These are phyloP conservation scores for Scheffersomyces stambukii DNA, from an alignment of 1,139 yeast genomes.

Conservation along the genomic window DNA sequence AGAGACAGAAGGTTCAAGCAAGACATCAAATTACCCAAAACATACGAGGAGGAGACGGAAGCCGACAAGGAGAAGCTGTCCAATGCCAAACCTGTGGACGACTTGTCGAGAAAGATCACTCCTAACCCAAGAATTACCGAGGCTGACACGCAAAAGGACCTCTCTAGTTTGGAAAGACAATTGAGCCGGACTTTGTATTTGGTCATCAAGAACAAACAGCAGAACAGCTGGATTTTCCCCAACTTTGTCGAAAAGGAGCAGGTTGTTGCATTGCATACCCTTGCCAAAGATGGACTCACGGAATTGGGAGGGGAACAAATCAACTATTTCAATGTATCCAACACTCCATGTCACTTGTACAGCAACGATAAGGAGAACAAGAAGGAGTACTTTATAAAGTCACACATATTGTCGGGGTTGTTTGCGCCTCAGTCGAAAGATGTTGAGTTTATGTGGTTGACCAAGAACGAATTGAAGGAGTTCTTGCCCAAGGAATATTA, in stretches of 20 bases:
- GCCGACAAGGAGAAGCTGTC: constrained; percentile 31
- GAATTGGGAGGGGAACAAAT: constrained; percentile 69
- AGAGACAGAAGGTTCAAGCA: constrained; percentile 88
- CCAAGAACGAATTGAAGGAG: constrained; percentile 70
- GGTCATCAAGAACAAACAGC: constrained; percentile 48
- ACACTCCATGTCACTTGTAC: constrained; percentile 76
- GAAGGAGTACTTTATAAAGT: constrained; percentile 72
- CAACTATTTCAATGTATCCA: constrained; percentile 87
- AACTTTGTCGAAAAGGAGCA: constrained; percentile 37
- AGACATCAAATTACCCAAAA: constrained; percentile 64
- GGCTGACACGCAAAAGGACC: constrained; percentile 66
- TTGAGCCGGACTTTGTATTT: constrained; percentile 79
- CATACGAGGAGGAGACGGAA: constrained; percentile 41
- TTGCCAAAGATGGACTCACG: constrained; percentile 74
- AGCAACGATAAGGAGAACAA: constrained; percentile 11
- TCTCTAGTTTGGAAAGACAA: constrained; percentile 69
- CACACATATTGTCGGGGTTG: constrained; percentile 86
- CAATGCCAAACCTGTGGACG: constrained; percentile 33
- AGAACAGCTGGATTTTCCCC: constrained; percentile 73
- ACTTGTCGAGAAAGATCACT: constrained; percentile 63
- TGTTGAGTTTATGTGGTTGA: constrained; percentile 67
- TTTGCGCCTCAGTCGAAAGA: constrained; percentile 49
- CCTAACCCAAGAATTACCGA: constrained; percentile 72
- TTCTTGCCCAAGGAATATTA: constrained; percentile 55
- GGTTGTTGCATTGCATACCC: constrained; percentile 55